A percentile compares a stretch with the other conserved stretches of the same genome.
Conservation (phyloP, 257 asterid genomes). For the Solanum pinnatisectum region DNA sequence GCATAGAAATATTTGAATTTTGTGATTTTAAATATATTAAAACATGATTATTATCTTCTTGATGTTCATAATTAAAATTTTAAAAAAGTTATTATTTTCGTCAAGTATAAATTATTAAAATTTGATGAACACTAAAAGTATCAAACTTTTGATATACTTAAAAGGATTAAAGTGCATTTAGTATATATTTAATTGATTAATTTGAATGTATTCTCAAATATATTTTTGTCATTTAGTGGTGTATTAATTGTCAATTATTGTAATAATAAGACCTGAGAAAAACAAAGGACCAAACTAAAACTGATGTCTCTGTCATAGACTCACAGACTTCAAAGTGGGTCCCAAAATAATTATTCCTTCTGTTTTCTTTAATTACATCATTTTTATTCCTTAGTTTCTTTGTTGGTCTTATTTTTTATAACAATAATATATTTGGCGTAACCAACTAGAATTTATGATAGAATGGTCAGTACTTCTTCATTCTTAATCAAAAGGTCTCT, state of each 20-base stretch:
- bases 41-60: background rate
- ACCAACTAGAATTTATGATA: fast-evolving
- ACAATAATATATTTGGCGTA: too few relatives aligned
- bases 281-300: constrained; percentile 21
- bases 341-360: constrained; percentile 10
- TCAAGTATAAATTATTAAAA: background rate
- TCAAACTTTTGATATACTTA: background rate
- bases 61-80: background rate
- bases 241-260: background rate
- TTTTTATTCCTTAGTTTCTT: background rate
- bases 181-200: background rate
- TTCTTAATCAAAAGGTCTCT: fast-evolving
- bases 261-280: background rate
- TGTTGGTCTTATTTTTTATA: background rate
- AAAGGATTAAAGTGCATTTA: background rate
- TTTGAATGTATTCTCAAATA: background rate
- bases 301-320: constrained; percentile 55
- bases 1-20: too few relatives aligned
- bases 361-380: background rate
- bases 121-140: background rate
- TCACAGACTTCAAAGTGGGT: constrained; percentile 38
- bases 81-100: background rate
- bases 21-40: too few relatives aligned
- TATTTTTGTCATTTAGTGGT: background rate
- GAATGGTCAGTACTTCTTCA: fast-evolving